Base-by-base conservation (phyloP, 2,329 filamentous ascomycete genomes). In the Arthroderma sp. region DNA sequence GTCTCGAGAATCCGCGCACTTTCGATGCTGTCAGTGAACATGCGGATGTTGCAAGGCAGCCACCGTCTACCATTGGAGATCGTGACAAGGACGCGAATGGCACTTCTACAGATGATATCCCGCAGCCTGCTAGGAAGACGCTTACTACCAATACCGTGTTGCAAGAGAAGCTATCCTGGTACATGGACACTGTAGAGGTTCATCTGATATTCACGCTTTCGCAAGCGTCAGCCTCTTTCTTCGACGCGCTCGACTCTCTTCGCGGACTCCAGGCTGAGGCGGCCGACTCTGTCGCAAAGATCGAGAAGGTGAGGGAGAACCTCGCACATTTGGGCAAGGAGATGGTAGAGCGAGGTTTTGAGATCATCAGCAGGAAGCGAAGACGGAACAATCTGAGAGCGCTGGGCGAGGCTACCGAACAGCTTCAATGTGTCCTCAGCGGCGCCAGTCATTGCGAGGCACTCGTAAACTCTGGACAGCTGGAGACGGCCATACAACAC, bases 161-260 rank as follows among this genome's bases (percentile, higher is more conserved):
- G 47, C 89, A 95, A 68, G 89, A 95, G 71, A 95, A 95, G 70
- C 75, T 95, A n/a, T 94, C 88, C 0, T 95, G 89, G 89, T 95
- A 95, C 70, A 93, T 95, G 88, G 89, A 95, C 68, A 95, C 88
- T 0, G 87, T 95, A 19, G 89, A 95, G 67, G 85, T 94, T 61
- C 89, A 95, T 67, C 74, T 95, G 13, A 93, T 95, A 65, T 86
- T 85, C 44, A 91, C 87, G 0, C 94, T 94, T 61, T 93, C 88
- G 3, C 86, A 85, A 0, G 89, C 89, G 1, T 94, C 88, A 0
- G 86, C 86, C 0, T 91, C 88, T 0, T 94, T 95, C 70, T 94
- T 94, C 65, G 87, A 87, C 0, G 89, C 89, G 0, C 75, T 95
- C 0, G 88, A 88, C 1, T 90, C 87, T 0, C 73, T 95, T 33